Conservation (phyloP, 352 stramenopile species). For the Phytopythium boreale region DNA sequence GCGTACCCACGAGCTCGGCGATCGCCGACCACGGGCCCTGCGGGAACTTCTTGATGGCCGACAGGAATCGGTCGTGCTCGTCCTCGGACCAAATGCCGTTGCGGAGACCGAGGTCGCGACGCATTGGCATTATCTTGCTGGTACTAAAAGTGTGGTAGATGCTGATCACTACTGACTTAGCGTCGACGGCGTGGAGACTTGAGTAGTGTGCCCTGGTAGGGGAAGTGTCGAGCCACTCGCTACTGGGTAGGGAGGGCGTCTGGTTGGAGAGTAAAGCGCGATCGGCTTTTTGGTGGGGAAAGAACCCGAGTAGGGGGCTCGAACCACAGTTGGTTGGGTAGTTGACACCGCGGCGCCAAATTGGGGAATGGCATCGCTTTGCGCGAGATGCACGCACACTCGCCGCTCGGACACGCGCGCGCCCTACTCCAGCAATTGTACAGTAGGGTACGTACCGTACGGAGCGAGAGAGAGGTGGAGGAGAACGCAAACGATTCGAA, state of each 20-base stretch:
- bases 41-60: constrained; percentile 43
- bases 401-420: neutral
- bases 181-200: neutral
- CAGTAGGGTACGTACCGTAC: neutral
- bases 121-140: neutral
- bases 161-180: neutral
- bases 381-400: neutral
- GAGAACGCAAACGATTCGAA: constrained; percentile 5
- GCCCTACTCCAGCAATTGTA: neutral
- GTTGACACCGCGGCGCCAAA: constrained; percentile 9
- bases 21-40: constrained; percentile 42
- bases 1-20: constrained; percentile 35
- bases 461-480: neutral
- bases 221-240: neutral
- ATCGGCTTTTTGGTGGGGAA: constrained; percentile 1
- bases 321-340: neutral
- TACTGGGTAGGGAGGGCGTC: neutral
- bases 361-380: constrained; percentile 7
- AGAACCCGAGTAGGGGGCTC: neutral
- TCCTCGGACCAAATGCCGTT: constrained; percentile 53
- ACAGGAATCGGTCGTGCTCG: constrained; percentile 57
- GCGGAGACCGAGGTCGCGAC: constrained; percentile 5
- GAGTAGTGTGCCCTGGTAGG: neutral
- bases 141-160: no score
- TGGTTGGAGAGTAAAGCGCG: constrained; percentile 6